A percentile compares a stretch with the other conserved stretches of the same genome.
These are phyloP conservation scores for Tulasnella sp. DNA, from an alignment of 768 basidiomycete genomes.

Conservation along the genomic window DNA sequence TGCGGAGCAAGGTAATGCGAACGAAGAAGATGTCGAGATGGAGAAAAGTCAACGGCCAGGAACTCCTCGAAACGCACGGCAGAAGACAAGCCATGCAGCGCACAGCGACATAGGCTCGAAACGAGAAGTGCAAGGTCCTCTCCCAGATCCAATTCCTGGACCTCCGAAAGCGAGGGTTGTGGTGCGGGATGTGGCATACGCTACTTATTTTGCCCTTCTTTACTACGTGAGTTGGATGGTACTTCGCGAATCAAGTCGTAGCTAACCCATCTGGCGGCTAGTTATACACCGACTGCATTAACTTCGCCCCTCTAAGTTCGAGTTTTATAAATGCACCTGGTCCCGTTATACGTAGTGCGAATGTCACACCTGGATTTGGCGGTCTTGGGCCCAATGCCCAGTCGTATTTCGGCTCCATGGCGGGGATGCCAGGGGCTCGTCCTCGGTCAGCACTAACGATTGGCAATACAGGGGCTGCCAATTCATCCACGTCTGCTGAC, in stretches of 20 bases:
- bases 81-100: not conserved
- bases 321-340: slow-evolving; percentile 44
- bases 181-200: slow-evolving; percentile 57
- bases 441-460: slow-evolving; percentile 13
- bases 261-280: slow-evolving; percentile 36
- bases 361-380: slow-evolving; percentile 12
- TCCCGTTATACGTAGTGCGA: slow-evolving; percentile 32
- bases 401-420: slow-evolving; percentile 15
- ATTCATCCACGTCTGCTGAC: slow-evolving; percentile 21
- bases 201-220: slow-evolving; percentile 62
- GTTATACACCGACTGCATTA: slow-evolving; percentile 82
- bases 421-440: slow-evolving; percentile 1
- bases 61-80: not conserved
- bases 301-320: slow-evolving; percentile 80
- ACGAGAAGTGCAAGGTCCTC: not conserved
- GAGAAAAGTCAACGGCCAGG: not conserved
- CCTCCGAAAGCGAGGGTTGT: slow-evolving; percentile 54
- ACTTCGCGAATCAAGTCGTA: not conserved
- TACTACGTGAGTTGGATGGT: slow-evolving; percentile 60
- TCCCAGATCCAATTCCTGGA: slow-evolving; percentile 37
- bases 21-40: slow-evolving; percentile 11
- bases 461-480: slow-evolving; percentile 16
- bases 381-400: not conserved
- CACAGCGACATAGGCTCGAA: not conserved
- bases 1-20: slow-evolving; percentile 2